A percentile compares a stretch with the other conserved stretches of the same genome.
phyloP scores from a whole-genome alignment of 2,329 filamentous ascomycete genomes.

The Colletotrichum eleusines region DNA sequence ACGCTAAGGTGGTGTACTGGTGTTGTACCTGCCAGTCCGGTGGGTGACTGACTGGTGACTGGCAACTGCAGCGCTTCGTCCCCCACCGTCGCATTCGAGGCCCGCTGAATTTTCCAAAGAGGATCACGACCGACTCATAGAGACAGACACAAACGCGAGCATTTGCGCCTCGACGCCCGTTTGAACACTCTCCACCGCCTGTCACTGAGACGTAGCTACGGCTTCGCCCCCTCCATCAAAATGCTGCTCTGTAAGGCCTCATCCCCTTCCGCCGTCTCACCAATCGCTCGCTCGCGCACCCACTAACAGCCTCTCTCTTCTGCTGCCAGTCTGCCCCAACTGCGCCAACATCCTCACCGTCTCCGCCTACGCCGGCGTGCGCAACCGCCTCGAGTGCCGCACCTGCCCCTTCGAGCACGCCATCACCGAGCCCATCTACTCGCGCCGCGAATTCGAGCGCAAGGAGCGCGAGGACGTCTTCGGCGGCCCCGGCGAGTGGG shows the following conservation, averaged over 20 bases:
- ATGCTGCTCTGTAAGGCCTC: slow-evolving; percentile 75
- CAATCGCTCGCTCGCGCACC: slow-evolving; percentile 3
- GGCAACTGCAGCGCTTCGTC: slow-evolving; percentile 6
- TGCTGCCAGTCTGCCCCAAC: slow-evolving; percentile 79
- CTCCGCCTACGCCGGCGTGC: slow-evolving; percentile 66
- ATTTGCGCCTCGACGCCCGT: not conserved
- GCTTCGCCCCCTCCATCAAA: slow-evolving; percentile 43
- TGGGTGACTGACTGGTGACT: not conserved
- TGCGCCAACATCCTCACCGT: slow-evolving; percentile 89
- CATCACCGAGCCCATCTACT: slow-evolving; percentile 82
- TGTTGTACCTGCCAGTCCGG: not conserved
- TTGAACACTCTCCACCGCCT: too few species aligned
- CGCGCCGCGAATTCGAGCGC: slow-evolving; percentile 85
- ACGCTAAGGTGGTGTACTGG: not conserved
- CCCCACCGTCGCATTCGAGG: slow-evolving; percentile 36
- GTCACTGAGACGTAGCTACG: not conserved
- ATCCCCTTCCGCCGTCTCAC: slow-evolving; percentile 1
- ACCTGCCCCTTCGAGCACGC: slow-evolving; percentile 94
- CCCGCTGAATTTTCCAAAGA: slow-evolving; percentile 39
- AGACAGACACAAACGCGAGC: not conserved
- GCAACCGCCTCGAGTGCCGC: slow-evolving; percentile 92
- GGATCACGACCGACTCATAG: slow-evolving; percentile 13
- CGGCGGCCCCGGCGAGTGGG: slow-evolving; percentile 88
- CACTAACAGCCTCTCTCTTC: slow-evolving; percentile 35
- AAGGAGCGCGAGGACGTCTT: slow-evolving; percentile 92